phyloP scores from a whole-genome alignment of 257 asterid genomes.

The Solanum tacnaense region DNA sequence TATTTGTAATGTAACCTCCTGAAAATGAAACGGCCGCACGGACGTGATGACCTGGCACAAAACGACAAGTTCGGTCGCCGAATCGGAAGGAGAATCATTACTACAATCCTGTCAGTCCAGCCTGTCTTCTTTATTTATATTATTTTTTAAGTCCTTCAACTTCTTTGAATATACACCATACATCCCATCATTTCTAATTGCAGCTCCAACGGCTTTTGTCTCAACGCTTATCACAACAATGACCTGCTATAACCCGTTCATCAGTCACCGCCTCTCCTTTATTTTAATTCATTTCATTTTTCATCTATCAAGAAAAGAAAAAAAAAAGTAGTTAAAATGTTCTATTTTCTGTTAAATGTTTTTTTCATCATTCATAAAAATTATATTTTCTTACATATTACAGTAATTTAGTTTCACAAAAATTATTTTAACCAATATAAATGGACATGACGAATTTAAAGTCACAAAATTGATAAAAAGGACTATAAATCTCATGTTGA shows the following conservation, averaged over 20 bases:
- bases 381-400: no score
- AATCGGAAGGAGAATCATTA: constrained; percentile 78
- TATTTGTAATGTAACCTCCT: not conserved
- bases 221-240: not conserved
- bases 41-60: constrained; percentile 51
- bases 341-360: not conserved
- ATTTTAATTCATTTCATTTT: no score
- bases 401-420: not conserved
- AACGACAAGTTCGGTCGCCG: constrained; percentile 88
- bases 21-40: constrained; percentile 56
- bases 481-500: no score
- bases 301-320: not conserved
- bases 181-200: not conserved
- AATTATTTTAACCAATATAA: not conserved
- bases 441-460: no score
- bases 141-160: not conserved
- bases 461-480: not conserved
- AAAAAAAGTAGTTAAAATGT: not conserved
- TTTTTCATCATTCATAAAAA: not conserved
- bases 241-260: constrained; percentile 8
- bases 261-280: not conserved
- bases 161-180: not conserved
- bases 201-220: not conserved
- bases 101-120: constrained; percentile 63
- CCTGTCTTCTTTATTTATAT: constrained; percentile 32